Evolutionary conservation across 2,329 filamentous ascomycete species (phyloP), one percentile per base, ranked within the genome.

Genomic region (Penicillium sp.): DNA sequence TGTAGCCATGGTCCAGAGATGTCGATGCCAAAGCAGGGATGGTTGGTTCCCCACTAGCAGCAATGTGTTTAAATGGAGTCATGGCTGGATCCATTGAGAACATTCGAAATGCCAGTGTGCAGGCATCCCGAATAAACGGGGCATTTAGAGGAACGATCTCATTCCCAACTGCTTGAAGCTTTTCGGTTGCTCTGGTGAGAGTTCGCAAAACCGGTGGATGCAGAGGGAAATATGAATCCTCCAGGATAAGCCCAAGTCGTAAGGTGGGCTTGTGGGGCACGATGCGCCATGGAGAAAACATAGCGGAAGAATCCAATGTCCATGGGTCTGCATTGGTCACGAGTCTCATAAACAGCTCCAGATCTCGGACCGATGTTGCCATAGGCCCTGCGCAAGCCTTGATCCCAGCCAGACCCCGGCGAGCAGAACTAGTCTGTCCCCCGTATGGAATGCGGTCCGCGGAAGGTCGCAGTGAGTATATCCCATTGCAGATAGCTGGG

Each of bases 371-470:
- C 26, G 65, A 63, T 26, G 63, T 66, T n/a, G 66, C 56, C 44
- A 69, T 38, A 0, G 67, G 67, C 1, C 66, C 67, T 6, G 61
- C 58, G 10, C 58, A 58, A 4, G 66, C 25, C 6, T 48, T 53
- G 10, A 69, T 65, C 2, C 65, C 63, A 0, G 57, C 35, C 12
- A 65, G 25, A 0, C 62, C 67, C 0, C 43, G 31, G 0, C 65
- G 60, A 4, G 30, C 53, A 2, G 60, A 45, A 9, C 50, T 57
- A 3, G 63, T 62, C 57, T 83, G 81, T 0, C 79, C 78, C 3
- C 78, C 78, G 55, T 78, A 82, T 0, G 80, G 80, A 1, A 83
- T 67, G 2, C 83, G 70, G 25, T 72, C 69, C 5, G 65, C 67
- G 7, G 71, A 74, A 1, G 79, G 78, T 43, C 79, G 80, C 55